These are phyloP conservation scores for Fusarium concolor DNA, from an alignment of 2,329 filamentous ascomycete species.

Conservation along the genomic window DNA sequence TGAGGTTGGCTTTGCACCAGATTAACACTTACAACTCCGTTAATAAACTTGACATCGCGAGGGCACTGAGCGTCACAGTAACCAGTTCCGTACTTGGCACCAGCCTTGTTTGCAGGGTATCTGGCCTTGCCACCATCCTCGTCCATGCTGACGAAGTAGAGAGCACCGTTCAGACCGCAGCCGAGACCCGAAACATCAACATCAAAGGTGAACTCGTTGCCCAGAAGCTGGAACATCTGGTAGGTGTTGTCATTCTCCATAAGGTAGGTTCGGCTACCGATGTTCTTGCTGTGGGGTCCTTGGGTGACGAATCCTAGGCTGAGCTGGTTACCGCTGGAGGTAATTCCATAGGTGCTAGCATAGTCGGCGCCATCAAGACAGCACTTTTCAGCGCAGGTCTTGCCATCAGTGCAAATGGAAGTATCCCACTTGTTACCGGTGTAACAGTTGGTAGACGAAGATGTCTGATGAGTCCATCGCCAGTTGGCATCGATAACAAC, in stretches of 20 bases:
- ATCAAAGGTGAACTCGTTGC: conserved; percentile 78
- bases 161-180: conserved; percentile 78
- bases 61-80: conserved; percentile 65
- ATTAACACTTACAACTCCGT: conserved; percentile 56
- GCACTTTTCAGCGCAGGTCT: conserved; percentile 61
- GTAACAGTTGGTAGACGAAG: conserved; percentile 67
- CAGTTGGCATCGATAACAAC: conserved; percentile 71
- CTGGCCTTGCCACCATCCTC: conserved; percentile 65
- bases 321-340: conserved; percentile 62
- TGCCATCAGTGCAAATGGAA: conserved; percentile 54
- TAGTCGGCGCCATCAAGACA: conserved; percentile 67
- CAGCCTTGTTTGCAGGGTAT: conserved; percentile 63
- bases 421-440: conserved; percentile 63
- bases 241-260: conserved; percentile 72
- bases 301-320: conserved; percentile 69
- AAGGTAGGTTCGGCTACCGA: conserved; percentile 71
- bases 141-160: conserved; percentile 75
- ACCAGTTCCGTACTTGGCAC: conserved; percentile 71
- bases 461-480: conserved; percentile 67
- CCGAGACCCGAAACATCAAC: conserved; percentile 75
- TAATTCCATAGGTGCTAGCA: conserved; percentile 64
- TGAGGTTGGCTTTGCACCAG: neutral
- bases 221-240: conserved; percentile 72
- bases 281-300: conserved; percentile 58
- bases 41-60: conserved; percentile 68